A percentile compares a stretch with the other conserved stretches of the same genome.
Evolutionary conservation across 257 asterid species (phyloP).

Genomic region (Primulina eburnea): DNA sequence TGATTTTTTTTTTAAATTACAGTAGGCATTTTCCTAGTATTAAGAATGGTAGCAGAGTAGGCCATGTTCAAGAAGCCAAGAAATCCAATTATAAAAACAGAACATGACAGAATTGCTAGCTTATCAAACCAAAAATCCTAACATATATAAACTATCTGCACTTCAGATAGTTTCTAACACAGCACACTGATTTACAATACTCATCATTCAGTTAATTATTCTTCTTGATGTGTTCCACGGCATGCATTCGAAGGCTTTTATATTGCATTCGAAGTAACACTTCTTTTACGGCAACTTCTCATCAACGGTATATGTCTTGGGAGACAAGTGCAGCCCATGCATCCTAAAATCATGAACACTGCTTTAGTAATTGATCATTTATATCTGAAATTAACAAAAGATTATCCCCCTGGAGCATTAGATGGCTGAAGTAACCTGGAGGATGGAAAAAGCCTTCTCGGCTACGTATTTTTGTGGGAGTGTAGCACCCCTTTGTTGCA

Average conservation of each 20-base stretch:
- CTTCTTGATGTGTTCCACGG: not conserved
- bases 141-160: not conserved
- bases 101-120: not conserved
- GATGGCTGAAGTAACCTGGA: slow-evolving; percentile 48
- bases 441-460: slow-evolving; percentile 51
- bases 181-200: slow-evolving; percentile 21
- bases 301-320: slow-evolving; percentile 30
- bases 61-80: too few species aligned
- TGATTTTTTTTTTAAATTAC: too few species aligned
- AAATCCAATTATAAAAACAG: too few species aligned
- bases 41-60: too few species aligned
- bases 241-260: not conserved
- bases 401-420: not conserved
- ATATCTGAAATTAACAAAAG: not conserved
- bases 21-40: too few species aligned
- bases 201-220: not conserved
- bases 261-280: not conserved
- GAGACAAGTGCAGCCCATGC: slow-evolving; percentile 67
- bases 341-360: slow-evolving; percentile 39
- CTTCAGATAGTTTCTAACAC: slow-evolving; percentile 15
- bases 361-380: not conserved
- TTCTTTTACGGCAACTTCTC: slow-evolving; percentile 1
- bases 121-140: not conserved
- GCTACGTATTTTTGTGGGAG: slow-evolving; percentile 58
- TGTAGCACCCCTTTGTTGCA: slow-evolving; percentile 80